Evolutionary conservation across 2,329 filamentous ascomycete genomes (phyloP), one percentile per base, ranked within the genome.

Genomic region (Fusarium phyllophilum): DNA sequence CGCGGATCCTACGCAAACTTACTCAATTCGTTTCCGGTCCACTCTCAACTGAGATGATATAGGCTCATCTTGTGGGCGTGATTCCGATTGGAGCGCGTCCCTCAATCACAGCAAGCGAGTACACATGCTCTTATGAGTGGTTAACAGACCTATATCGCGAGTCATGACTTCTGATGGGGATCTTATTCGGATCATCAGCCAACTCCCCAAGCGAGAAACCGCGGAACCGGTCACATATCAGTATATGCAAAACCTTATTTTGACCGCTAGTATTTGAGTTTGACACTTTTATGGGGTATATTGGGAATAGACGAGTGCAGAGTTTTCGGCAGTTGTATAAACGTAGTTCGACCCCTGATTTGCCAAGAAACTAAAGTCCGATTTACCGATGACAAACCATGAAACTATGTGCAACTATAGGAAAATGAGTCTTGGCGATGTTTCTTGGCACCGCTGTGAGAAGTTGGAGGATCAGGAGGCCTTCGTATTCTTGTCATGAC

Each of bases 331-430:
- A 44, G 38, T 44, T 56, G 29, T 20, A 20, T 6, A 24, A 56
- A 26, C 26, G 38, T 44, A 54, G 22, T 26, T 33, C 22, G 8
- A 56, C n/a, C 54, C 54, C 54, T 24, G 54, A 56, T 44, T 44
- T 24, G 54, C 54, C 54, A 56, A 56, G 54, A 15, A 20, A 45
- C 22, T 10, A 33, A 24, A 8, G 9, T 5, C 17, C 22, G 54
- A 24, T 24, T 45, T 56, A 24, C 38, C 29, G 22, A 33, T 2
- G 1, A 8, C 2, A 29, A n/a, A 20, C 24, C 8, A 3, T 20
- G n/a, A 29, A 26, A 14, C 2, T n/a, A 4, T 17, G 20, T 18
- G 11, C 3, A 7, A n/a, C 10, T 29, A 26, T 26, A 39, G 20
- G 14, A 5, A 10, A 15, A 1, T 22, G 33, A 11, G 18, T 22